These are phyloP conservation scores for Thalassiosira oceanica DNA, from an alignment of 352 stramenopile genomes.

Conservation along the genomic window DNA sequence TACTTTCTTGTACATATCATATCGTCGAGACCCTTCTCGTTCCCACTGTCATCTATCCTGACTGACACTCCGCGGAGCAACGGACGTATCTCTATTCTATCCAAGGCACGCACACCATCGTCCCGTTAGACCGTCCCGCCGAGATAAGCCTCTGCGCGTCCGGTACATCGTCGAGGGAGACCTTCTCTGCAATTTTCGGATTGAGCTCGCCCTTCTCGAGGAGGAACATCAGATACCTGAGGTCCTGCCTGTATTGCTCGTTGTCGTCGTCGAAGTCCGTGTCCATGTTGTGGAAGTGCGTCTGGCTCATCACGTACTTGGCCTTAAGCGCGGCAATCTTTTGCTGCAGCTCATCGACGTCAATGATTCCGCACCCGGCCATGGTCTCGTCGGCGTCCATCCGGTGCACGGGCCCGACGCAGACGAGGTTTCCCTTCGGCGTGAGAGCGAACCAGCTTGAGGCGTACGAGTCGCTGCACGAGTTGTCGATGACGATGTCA, in stretches of 20 bases:
- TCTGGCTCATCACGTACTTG: slow-evolving; percentile 34
- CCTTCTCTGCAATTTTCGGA: slow-evolving; percentile 38
- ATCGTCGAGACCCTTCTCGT: too few species aligned
- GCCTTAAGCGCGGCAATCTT: slow-evolving; percentile 18
- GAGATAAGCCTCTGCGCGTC: slow-evolving; percentile 34
- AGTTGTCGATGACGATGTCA: slow-evolving; percentile 54
- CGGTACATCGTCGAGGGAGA: slow-evolving; percentile 38
- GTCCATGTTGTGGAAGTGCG: slow-evolving; percentile 24
- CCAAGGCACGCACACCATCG: slow-evolving; percentile 53
- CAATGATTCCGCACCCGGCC: not conserved
- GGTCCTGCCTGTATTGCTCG: slow-evolving; percentile 29
- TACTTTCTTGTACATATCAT: too few species aligned
- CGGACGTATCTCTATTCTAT: too few species aligned
- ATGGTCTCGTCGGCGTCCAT: not conserved
- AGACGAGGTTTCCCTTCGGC: slow-evolving; percentile 28
- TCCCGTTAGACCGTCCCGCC: slow-evolving; percentile 23
- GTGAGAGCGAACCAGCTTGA: slow-evolving; percentile 22
- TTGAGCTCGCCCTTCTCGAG: slow-evolving; percentile 41
- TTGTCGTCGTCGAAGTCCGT: slow-evolving; percentile 27
- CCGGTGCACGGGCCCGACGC: slow-evolving; percentile 7
- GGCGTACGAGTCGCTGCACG: slow-evolving; percentile 27
- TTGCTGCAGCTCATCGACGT: slow-evolving; percentile 14
- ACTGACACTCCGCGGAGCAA: too few species aligned
- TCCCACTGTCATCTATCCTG: too few species aligned
- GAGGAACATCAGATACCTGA: slow-evolving; percentile 44